Evolutionary conservation across 352 stramenopile species (phyloP), one percentile per base, ranked within the genome.

Genomic region (Halophytophthora polymorphica): DNA sequence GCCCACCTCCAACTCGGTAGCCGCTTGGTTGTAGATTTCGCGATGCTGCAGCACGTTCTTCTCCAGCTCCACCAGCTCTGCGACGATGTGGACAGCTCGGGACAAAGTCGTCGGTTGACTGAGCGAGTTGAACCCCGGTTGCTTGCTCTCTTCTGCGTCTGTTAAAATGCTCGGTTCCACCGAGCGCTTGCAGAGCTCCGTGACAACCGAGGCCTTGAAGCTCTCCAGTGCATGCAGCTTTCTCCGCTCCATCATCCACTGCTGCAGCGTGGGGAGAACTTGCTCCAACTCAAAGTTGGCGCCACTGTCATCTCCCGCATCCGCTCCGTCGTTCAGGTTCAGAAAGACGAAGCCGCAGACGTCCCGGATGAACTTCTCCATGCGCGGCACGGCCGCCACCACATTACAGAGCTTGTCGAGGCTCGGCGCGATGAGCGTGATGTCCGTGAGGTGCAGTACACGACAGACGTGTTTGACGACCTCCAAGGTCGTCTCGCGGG

Each of bases 331-430:
- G 13, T 58, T 61, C 6, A 58, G 23, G 42, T 77, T 69, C 22
- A 88, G 66, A 38, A 81, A 88, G 10, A 92, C 77, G 37, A 86
- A 90, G 3, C 70, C 73, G 39, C 78, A 91, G 1, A 95, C 80
- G n/a, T 93, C 81, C 3, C 77, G 81, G 49, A 96, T 90, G 38
- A 96, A 95, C 45, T 77, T 85, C 45, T 95, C 86, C 74, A 95
- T 89, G 11, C 82, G 69, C 0, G 86, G 84, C 6, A 96, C 82
- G 1, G 80, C 78, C 12, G 70, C 63, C 6, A 96, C 82, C 11
- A 93, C 86, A 46, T 72, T 81, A 41, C 77, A 91, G 8, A 96
- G 61, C 53, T 95, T 94, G 17, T 88, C 66, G 2, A 96, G 56
- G 45, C 73, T 92, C 33, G 83, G 82, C 0, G 69, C 69, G 50